Conservation (phyloP, 257 asterid genomes). For the Agastache rugosa region DNA sequence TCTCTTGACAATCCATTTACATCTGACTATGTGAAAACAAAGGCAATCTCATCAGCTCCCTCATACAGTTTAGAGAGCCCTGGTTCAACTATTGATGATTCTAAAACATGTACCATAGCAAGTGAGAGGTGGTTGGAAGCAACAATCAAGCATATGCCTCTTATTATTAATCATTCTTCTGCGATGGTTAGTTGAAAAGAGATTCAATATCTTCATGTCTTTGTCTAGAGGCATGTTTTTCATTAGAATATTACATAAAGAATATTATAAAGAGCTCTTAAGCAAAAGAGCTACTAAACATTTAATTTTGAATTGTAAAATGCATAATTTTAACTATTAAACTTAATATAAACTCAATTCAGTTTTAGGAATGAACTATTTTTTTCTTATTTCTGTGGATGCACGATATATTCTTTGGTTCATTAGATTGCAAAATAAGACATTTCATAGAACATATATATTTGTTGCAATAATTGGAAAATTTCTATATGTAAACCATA, state of each 20-base stretch:
- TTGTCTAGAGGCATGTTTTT: slow-evolving; percentile 21
- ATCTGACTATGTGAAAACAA: slow-evolving; percentile 75
- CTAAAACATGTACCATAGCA: slow-evolving; percentile 55
- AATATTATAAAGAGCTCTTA: background rate
- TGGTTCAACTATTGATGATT: slow-evolving; percentile 49
- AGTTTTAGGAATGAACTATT: background rate
- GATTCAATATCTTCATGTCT: slow-evolving; percentile 18
- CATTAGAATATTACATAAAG: background rate
- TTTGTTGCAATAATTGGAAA: slow-evolving; percentile 6
- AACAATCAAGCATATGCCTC: slow-evolving; percentile 73
- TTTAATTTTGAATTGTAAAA: slow-evolving; percentile 1
- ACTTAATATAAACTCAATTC: background rate
- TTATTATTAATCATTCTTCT: slow-evolving; percentile 72
- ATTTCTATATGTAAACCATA: slow-evolving; percentile 1
- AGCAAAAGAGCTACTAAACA: background rate
- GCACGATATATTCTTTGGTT: background rate
- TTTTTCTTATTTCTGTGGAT: background rate
- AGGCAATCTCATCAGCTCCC: slow-evolving; percentile 95
- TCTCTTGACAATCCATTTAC: slow-evolving; percentile 79
- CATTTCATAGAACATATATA: slow-evolving; percentile 2
- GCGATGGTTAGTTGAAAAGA: slow-evolving; percentile 65
- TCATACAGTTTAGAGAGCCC: slow-evolving; percentile 57
- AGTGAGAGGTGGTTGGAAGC: slow-evolving; percentile 85
- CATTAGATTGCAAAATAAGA: background rate
- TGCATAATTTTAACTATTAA: background rate